phyloP scores from a whole-genome alignment of 2,329 filamentous ascomycete genomes.

The Pseudocercospora eumusae region DNA sequence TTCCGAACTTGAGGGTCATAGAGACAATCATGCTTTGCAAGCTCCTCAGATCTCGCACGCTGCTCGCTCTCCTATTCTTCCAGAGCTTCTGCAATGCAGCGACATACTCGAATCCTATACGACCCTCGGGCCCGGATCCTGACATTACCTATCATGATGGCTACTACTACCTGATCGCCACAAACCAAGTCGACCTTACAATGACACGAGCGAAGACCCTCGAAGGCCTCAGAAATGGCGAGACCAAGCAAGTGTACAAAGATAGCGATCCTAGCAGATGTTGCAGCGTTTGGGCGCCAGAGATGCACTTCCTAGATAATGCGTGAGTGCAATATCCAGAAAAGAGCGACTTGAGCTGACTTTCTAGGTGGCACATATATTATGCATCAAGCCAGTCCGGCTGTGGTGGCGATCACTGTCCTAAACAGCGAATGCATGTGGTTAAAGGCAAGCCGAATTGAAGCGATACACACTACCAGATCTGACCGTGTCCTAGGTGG shows the following conservation, averaged over 20 bases:
- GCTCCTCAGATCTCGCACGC: neutral
- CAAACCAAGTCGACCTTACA: neutral
- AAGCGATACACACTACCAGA: too few relatives aligned
- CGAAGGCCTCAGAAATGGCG: conserved; percentile 9
- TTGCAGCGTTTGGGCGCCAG: conserved; percentile 13
- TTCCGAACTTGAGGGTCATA: too few relatives aligned
- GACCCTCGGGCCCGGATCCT: conserved; percentile 8
- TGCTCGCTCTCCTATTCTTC: neutral
- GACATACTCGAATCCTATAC: conserved; percentile 11
- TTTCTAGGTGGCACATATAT: conserved; percentile 11
- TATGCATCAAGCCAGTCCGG: conserved; percentile 5
- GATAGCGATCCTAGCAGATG: conserved; percentile 9
- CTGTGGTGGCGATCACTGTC: neutral
- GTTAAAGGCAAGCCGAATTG: conserved; percentile 3
- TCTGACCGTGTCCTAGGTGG: conserved; percentile 3
- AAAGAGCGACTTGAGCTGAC: neutral
- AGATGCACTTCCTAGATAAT: conserved; percentile 12
- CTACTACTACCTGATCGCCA: conserved; percentile 13
- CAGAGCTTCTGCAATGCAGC: neutral
- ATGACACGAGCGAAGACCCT: conserved; percentile 11
- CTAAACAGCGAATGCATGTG: conserved; percentile 11
- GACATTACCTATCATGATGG: conserved; percentile 14
- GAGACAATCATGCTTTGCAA: neutral
- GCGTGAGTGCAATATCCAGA: neutral
- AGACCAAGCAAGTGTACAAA: conserved; percentile 9